Conservation (phyloP, 345 rosid species). For the Eucalyptus erythrocorys region DNA sequence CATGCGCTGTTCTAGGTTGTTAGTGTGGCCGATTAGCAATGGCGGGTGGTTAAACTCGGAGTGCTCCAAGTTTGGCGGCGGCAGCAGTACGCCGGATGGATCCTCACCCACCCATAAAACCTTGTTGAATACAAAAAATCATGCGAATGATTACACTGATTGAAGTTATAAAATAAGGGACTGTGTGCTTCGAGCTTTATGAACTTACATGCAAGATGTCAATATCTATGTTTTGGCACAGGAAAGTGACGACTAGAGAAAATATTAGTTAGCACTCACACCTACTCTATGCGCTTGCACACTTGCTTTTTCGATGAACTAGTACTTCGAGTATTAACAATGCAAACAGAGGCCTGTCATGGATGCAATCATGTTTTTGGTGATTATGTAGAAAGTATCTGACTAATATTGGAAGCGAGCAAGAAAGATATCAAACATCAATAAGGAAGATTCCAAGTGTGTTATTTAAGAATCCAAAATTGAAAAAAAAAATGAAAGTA, state of each 20-base stretch:
- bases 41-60: constrained; percentile 34
- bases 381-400: not conserved
- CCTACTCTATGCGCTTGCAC: not conserved
- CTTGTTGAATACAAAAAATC: not conserved
- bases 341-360: not conserved
- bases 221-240: not conserved
- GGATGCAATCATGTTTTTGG: not conserved
- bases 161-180: not conserved
- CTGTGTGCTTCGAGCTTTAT: not conserved
- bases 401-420: not conserved
- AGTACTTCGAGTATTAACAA: not conserved
- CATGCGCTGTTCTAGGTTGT: constrained; percentile 14
- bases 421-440: not conserved
- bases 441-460: not conserved
- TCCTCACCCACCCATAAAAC: not conserved
- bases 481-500: too few species aligned
- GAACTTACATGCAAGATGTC: not conserved
- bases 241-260: not conserved
- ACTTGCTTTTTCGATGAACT: not conserved
- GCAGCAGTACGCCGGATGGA: not conserved
- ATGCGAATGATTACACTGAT: not conserved
- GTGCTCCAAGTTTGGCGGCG: constrained; percentile 4
- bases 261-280: not conserved
- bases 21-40: constrained; percentile 18
- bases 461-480: not conserved